Evolutionary conservation across 2,329 filamentous ascomycete genomes (phyloP).

Genomic region (Nemania sp.): DNA sequence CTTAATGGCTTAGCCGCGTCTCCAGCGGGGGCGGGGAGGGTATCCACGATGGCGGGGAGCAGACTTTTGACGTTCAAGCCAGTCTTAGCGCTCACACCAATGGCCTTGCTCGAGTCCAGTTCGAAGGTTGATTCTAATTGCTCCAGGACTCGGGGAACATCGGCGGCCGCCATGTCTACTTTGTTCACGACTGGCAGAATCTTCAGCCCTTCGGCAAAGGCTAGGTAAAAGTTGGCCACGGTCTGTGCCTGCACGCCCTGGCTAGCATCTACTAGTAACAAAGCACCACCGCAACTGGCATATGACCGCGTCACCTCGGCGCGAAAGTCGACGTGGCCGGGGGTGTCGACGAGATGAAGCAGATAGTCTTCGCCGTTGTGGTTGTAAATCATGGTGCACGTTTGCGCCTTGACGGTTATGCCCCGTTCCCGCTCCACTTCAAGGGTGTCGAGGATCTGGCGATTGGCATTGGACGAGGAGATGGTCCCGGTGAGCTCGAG

Average conservation of each 20-base stretch:
- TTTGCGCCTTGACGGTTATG: constrained; percentile 99
- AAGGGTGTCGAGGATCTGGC: constrained; percentile 96
- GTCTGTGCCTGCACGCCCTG: constrained; percentile 98
- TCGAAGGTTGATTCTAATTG: constrained; percentile 92
- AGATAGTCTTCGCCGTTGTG: constrained; percentile 89
- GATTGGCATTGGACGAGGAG: constrained; percentile 80
- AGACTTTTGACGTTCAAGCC: constrained; percentile 87
- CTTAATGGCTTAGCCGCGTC: constrained; percentile 79
- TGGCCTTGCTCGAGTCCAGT: constrained; percentile 78
- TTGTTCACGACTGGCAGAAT: constrained; percentile 97
- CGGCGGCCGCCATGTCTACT: constrained; percentile 90
- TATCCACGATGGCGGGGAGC: constrained; percentile 85
- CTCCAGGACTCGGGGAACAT: constrained; percentile 84
- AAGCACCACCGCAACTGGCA: constrained; percentile 91
- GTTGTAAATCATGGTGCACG: constrained; percentile 96
- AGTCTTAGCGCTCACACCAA: constrained; percentile 88
- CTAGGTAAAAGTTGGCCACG: constrained; percentile 97
- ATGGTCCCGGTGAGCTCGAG: constrained; percentile 97
- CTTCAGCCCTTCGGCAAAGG: constrained; percentile 88
- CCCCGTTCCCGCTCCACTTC: constrained; percentile 96
- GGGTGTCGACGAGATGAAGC: constrained; percentile 94
- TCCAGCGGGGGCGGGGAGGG: constrained; percentile 84
- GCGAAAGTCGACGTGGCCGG: constrained; percentile 96
- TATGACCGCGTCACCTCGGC: constrained; percentile 97
- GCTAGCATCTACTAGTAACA: constrained; percentile 93